A percentile compares a stretch with the other conserved stretches of the same genome.
Conservation (phyloP, 192 early-diverging fungal genomes). For the Backusella sp. region DNA sequence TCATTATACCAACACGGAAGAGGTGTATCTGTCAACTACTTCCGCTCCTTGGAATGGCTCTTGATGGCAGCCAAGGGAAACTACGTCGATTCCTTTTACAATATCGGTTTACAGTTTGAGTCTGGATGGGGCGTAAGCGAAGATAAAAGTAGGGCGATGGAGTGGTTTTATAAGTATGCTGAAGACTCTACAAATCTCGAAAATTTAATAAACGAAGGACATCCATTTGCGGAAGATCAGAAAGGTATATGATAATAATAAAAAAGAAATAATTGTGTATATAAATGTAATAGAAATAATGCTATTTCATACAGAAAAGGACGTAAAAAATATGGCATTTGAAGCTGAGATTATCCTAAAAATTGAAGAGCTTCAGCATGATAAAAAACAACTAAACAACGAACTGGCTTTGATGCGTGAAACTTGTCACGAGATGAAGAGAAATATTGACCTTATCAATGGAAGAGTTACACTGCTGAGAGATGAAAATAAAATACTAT, state of each 20-base stretch:
- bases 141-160: background rate
- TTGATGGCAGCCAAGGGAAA: background rate
- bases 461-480: background rate
- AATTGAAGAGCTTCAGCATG: background rate
- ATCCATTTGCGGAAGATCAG: background rate
- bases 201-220: background rate
- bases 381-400: background rate
- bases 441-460: background rate
- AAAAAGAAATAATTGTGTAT: too few relatives aligned
- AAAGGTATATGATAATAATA: background rate
- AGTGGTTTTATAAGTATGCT: background rate
- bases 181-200: background rate
- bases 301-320: background rate
- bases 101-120: background rate
- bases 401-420: background rate
- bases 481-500: background rate
- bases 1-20: background rate
- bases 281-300: background rate
- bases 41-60: background rate
- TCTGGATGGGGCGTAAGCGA: background rate
- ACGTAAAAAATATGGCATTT: background rate
- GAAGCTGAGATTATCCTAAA: background rate
- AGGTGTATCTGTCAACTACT: background rate
- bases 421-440: background rate
- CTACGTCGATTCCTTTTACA: background rate